These are phyloP conservation scores for Epichloe aotearoae DNA, from an alignment of 2,329 filamentous ascomycete genomes.

Conservation along the genomic window DNA sequence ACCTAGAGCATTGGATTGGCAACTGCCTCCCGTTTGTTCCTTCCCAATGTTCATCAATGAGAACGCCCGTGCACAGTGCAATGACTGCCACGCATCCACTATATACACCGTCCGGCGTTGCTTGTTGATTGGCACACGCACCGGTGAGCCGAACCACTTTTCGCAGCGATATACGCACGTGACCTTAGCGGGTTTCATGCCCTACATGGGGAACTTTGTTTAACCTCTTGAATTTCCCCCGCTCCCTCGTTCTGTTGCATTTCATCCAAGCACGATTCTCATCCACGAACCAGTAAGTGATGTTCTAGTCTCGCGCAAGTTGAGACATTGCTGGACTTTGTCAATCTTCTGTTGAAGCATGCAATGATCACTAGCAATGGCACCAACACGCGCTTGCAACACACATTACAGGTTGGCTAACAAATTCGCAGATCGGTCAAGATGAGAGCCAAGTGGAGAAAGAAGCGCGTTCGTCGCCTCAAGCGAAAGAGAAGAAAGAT, in stretches of 20 bases:
- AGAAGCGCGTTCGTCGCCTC: constrained; percentile 98
- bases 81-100: background rate
- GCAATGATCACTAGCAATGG: background rate
- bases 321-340: background rate
- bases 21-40: background rate
- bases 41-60: background rate
- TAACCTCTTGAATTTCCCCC: constrained; percentile 18
- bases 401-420: background rate
- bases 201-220: constrained; percentile 19
- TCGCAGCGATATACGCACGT: constrained; percentile 14
- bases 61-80: background rate
- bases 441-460: constrained; percentile 98
- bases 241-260: constrained; percentile 18
- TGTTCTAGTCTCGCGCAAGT: background rate
- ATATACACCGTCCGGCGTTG: background rate
- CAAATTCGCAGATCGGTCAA: constrained; percentile 29
- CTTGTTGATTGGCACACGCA: background rate
- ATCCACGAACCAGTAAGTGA: constrained; percentile 30
- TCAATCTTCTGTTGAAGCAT: background rate
- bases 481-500: constrained; percentile 99
- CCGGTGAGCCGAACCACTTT: background rate
- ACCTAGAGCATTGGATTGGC: background rate
- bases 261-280: constrained; percentile 33
- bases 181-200: constrained; percentile 22
- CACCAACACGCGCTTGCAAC: background rate